Percentiles rank a stretch among this genome's conserved stretches.
Evolutionary conservation across 176 grass and related monocot species (phyloP).

Genomic region (Elaeis guineensis): DNA sequence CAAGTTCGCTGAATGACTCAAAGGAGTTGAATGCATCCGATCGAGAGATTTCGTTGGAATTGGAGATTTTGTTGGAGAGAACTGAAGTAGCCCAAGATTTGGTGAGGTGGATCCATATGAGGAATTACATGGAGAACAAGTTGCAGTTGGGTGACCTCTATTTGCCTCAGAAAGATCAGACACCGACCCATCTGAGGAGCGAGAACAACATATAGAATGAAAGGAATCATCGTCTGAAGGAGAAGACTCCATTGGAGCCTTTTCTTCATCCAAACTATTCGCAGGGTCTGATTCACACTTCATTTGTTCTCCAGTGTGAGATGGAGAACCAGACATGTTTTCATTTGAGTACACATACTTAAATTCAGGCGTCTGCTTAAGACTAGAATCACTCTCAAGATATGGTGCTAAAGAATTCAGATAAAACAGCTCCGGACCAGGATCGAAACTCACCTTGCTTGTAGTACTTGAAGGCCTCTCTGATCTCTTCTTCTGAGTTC

Average conservation of each 20-base stretch:
- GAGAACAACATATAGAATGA: slow-evolving; percentile 52
- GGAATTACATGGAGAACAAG: slow-evolving; percentile 13
- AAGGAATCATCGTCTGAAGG: slow-evolving; percentile 31
- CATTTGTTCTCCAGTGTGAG: neutral
- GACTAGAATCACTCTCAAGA: slow-evolving; percentile 25
- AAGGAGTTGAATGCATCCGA: slow-evolving; percentile 27
- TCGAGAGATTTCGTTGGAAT: slow-evolving; percentile 11
- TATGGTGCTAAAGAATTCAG: slow-evolving; percentile 59
- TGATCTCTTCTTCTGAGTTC: neutral
- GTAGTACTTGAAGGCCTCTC: slow-evolving; percentile 15
- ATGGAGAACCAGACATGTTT: slow-evolving; percentile 7
- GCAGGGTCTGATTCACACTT: slow-evolving; percentile 10
- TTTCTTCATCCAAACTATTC: slow-evolving; percentile 28
- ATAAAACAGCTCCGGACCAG: slow-evolving; percentile 53
- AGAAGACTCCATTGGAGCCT: neutral
- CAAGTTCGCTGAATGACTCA: neutral
- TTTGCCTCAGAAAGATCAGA: slow-evolving; percentile 34
- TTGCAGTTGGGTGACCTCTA: slow-evolving; percentile 15
- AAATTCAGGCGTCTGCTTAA: slow-evolving; percentile 5
- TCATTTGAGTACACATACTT: slow-evolving; percentile 14
- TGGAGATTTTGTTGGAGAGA: neutral
- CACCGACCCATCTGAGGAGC: slow-evolving; percentile 27
- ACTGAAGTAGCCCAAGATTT: neutral
- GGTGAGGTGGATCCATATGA: slow-evolving; percentile 9
- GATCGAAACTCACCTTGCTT: slow-evolving; percentile 86